These are phyloP conservation scores for Candida peoriensis DNA, from an alignment of 805 yeast genomes.

Conservation along the genomic window DNA sequence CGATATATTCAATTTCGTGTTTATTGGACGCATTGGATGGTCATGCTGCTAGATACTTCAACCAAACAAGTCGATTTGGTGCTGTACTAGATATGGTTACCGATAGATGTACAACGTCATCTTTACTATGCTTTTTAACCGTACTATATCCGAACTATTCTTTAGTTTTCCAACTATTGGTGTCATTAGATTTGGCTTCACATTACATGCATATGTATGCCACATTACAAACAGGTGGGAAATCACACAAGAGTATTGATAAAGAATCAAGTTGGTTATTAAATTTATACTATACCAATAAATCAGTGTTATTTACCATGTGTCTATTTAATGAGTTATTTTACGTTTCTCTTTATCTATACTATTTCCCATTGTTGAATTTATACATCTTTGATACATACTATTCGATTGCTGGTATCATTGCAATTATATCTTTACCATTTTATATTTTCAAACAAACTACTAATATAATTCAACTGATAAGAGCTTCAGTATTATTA, in stretches of 20 bases:
- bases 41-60: constrained; percentile 81
- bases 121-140: constrained; percentile 83
- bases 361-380: constrained; percentile 43
- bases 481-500: constrained; percentile 74
- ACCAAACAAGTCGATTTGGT: constrained; percentile 89
- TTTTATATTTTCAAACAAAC: constrained; percentile 87
- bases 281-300: constrained; percentile 81
- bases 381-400: constrained; percentile 28
- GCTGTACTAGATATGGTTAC: constrained; percentile 99
- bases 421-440: constrained; percentile 65
- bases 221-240: constrained; percentile 70
- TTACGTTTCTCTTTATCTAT: constrained; percentile 82
- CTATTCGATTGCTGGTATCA: constrained; percentile 55
- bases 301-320: constrained; percentile 75
- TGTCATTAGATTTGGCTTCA: constrained; percentile 82
- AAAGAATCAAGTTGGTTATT: constrained; percentile 66
- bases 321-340: constrained; percentile 93
- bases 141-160: constrained; percentile 68
- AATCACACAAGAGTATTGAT: constrained; percentile 79
- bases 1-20: constrained; percentile 82
- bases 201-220: constrained; percentile 99
- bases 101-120: constrained; percentile 93
- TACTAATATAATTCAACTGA: constrained; percentile 83
- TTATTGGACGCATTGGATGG: constrained; percentile 96
- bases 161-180: constrained; percentile 66